Evolutionary conservation across 805 yeast genomes (phyloP), one percentile per base, ranked within the genome.

Genomic region (Spathaspora girioi): DNA sequence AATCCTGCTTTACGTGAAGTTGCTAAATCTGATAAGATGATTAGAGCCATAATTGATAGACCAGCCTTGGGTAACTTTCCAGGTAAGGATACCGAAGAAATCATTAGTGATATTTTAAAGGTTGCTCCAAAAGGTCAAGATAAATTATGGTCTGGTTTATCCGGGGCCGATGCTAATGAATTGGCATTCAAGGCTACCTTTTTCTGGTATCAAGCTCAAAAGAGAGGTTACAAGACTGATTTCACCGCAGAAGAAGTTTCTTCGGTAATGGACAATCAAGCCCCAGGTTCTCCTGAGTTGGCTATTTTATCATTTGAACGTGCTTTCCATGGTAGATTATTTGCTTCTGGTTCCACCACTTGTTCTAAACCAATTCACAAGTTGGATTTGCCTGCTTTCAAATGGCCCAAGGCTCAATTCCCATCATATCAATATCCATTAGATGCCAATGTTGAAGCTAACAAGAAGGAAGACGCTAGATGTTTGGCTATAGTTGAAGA

Each of bases 401-500:
- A 89, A 65, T 92, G 97, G 97, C 98, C 98, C 65, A 91, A 88
- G 69, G 97, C 97, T 51, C 90, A 89, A 56, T 92, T 85, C 77
- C 98, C 98, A 57, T 61, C 79, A 48, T 84, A 89, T 71, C 75
- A 84, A 69, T 92, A 90, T 70, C 98, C 98, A 53, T 79, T 91
- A 63, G 92, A 83, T 50, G 78, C 81, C 48, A 65, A 83, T 66
- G 82, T 65, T 42, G 83, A 76, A 46, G 83, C 73, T 58, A 92
- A 92, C 80, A 73, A 75, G 46, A 68, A 76, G 47, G 97, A 91
- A 73, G 98, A 92, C 71, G 82, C 77, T 54, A 80, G 94, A 64
- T 89, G 97, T 68, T 78, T 92, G 57, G 80, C 74, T 46, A 82
- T 82, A 58, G 90, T 91, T 53, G 97, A 90, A 65, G 76, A 82